A percentile compares a stretch with the other conserved stretches of the same genome.
phyloP scores from a whole-genome alignment of 352 stramenopile genomes.

The Hyaloperonospora arabidopsidis region DNA sequence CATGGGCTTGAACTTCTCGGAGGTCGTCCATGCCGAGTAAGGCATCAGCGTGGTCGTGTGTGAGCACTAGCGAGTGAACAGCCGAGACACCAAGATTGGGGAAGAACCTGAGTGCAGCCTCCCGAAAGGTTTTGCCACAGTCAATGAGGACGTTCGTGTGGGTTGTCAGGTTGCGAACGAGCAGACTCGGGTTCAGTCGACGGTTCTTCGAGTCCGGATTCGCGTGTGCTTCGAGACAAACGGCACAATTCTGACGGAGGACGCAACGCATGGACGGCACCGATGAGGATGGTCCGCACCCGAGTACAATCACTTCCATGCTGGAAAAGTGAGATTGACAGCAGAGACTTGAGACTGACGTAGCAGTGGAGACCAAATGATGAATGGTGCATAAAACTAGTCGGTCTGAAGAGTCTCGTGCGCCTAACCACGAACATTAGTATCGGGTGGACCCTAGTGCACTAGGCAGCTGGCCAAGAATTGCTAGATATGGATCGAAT shows the following conservation, averaged over 20 bases:
- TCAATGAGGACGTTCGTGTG: slow-evolving; percentile 72
- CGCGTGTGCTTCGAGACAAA: slow-evolving; percentile 59
- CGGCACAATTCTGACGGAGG: slow-evolving; percentile 38
- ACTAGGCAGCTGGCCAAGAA: too few species aligned
- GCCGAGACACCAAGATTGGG: slow-evolving; percentile 37
- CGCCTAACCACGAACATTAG: too few species aligned
- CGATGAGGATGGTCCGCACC: slow-evolving; percentile 75
- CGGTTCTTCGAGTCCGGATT: slow-evolving; percentile 72
- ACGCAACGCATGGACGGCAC: slow-evolving; percentile 75
- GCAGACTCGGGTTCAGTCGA: slow-evolving; percentile 69
- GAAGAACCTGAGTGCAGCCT: slow-evolving; percentile 61
- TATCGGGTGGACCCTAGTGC: too few species aligned
- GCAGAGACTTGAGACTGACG: too few species aligned
- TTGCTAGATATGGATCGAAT: too few species aligned
- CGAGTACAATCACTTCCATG: slow-evolving; percentile 80
- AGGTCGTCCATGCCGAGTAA: slow-evolving; percentile 79
- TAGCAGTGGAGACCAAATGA: not conserved
- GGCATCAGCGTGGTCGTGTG: slow-evolving; percentile 81
- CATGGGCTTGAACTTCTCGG: slow-evolving; percentile 63
- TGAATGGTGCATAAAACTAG: too few species aligned
- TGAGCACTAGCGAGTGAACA: slow-evolving; percentile 73
- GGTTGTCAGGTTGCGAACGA: slow-evolving; percentile 44
- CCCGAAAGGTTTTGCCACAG: slow-evolving; percentile 86
- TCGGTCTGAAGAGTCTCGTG: too few species aligned
- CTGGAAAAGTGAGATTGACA: too few species aligned